Evolutionary conservation across 805 yeast species (phyloP).

Genomic region (Lachancea kluyveri): DNA sequence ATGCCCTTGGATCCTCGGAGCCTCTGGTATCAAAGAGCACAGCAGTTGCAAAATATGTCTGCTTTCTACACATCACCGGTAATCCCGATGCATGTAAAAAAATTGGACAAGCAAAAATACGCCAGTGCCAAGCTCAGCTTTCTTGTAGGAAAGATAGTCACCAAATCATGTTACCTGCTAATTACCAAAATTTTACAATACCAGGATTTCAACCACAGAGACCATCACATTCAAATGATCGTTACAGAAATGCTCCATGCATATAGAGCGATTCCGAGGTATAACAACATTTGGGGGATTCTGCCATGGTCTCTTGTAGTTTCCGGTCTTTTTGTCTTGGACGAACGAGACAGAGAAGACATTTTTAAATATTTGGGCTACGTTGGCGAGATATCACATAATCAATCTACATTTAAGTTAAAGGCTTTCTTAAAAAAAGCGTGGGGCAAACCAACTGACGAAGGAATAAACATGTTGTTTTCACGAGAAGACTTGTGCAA

Average conservation of each 20-base stretch:
- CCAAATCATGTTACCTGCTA: conserved; percentile 13
- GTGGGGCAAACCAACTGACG: conserved; percentile 8
- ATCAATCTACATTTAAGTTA: conserved; percentile 7
- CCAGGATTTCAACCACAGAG: conserved; percentile 6
- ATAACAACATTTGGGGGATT: conserved; percentile 13
- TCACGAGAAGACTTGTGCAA: conserved; percentile 7
- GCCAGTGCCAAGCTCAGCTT: conserved; percentile 11
- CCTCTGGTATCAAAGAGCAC: conserved; percentile 11
- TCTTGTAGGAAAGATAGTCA: conserved; percentile 10
- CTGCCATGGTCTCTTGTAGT: conserved; percentile 12
- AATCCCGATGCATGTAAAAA: conserved; percentile 3
- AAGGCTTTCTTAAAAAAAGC: conserved; percentile 8
- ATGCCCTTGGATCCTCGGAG: conserved; percentile 12
- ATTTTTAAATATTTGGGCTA: conserved; percentile 8
- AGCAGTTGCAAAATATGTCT: conserved; percentile 9
- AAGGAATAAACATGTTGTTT: conserved; percentile 9
- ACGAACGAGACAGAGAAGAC: conserved; percentile 5
- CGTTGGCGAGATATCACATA: conserved; percentile 10
- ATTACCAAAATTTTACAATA: conserved; percentile 10
- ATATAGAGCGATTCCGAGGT: conserved; percentile 9
- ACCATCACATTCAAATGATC: conserved; percentile 7
- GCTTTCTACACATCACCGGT: conserved; percentile 11
- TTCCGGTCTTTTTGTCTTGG: conserved; percentile 11
- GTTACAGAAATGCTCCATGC: conserved; percentile 10
- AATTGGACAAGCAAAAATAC: conserved; percentile 2